Conservation (phyloP, 352 stramenopile species). For the Thalassiosira mediterranea region DNA sequence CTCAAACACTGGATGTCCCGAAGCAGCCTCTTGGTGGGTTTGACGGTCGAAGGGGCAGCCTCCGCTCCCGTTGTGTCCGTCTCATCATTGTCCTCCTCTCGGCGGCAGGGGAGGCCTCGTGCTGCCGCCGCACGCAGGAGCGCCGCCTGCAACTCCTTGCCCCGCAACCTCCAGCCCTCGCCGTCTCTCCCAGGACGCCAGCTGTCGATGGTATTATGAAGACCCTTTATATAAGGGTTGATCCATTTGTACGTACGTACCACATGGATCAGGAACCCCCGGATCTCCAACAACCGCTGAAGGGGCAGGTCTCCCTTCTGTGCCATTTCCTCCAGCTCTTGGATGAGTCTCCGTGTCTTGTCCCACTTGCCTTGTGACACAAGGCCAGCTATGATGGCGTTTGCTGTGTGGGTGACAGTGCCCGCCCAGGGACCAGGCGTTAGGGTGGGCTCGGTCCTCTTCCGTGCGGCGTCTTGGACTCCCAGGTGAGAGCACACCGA, state of each 20-base stretch:
- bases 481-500: background rate
- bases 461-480: slow-evolving; percentile 11
- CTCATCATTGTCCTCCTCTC: background rate
- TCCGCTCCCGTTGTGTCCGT: background rate
- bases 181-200: slow-evolving; percentile 41
- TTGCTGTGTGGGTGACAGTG: background rate
- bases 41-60: background rate
- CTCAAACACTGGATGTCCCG: background rate
- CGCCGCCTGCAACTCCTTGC: no score
- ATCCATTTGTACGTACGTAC: slow-evolving; percentile 39
- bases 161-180: slow-evolving; percentile 52
- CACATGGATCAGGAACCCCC: slow-evolving; percentile 51
- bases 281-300: slow-evolving; percentile 7
- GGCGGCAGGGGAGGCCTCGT: no score
- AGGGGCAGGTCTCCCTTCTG: background rate
- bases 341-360: slow-evolving; percentile 1
- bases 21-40: background rate
- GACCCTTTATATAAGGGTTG: slow-evolving; percentile 56
- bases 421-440: slow-evolving; percentile 12
- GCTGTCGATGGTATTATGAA: slow-evolving; percentile 56
- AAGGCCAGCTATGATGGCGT: slow-evolving; percentile 1
- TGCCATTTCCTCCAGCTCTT: slow-evolving; percentile 7
- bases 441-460: background rate
- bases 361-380: slow-evolving; percentile 8
- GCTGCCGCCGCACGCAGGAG: background rate